Conservation (phyloP, 1,284 basidiomycete species). For the Malassezia dermatis region DNA sequence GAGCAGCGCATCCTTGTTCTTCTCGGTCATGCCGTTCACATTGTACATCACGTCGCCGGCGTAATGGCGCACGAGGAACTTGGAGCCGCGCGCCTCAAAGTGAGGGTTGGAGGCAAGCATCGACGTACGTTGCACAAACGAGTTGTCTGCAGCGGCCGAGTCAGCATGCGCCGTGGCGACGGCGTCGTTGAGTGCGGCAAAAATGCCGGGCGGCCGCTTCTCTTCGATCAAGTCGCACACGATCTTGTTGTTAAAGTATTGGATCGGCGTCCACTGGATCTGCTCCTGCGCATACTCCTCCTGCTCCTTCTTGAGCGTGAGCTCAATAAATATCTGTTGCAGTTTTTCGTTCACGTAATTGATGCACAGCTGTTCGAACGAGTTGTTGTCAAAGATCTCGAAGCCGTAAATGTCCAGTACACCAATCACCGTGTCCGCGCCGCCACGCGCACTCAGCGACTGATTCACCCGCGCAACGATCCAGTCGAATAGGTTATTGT, state of each 20-base stretch:
- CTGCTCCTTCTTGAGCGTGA: constrained; percentile 96
- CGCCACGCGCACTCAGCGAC: constrained; percentile 77
- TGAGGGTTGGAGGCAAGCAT: constrained; percentile 53
- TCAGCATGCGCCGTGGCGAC: constrained; percentile 97
- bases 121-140: constrained; percentile 83
- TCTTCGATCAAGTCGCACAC: constrained; percentile 98
- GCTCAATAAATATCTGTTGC: constrained; percentile 94
- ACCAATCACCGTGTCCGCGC: constrained; percentile 76
- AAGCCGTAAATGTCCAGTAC: constrained; percentile 86
- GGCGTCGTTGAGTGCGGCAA: constrained; percentile 94
- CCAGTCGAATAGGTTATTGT: constrained; percentile 99
- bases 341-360: constrained; percentile 99
- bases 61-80: constrained; percentile 58
- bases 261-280: constrained; percentile 99
- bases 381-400: constrained; percentile 97
- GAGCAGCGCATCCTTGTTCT: constrained; percentile 94
- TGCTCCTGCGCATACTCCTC: constrained; percentile 97
- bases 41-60: constrained; percentile 99
- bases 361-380: constrained; percentile 98
- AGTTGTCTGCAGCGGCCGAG: constrained; percentile 88
- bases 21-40: constrained; percentile 95
- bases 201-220: constrained; percentile 87
- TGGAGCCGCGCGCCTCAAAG: constrained; percentile 58
- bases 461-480: constrained; percentile 91
- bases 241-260: constrained; percentile 53